Percentiles rank a stretch among this genome's conserved stretches.
Evolutionary conservation across 169 alveolate genomes (phyloP).

Genomic region (Theileria orientalis): DNA sequence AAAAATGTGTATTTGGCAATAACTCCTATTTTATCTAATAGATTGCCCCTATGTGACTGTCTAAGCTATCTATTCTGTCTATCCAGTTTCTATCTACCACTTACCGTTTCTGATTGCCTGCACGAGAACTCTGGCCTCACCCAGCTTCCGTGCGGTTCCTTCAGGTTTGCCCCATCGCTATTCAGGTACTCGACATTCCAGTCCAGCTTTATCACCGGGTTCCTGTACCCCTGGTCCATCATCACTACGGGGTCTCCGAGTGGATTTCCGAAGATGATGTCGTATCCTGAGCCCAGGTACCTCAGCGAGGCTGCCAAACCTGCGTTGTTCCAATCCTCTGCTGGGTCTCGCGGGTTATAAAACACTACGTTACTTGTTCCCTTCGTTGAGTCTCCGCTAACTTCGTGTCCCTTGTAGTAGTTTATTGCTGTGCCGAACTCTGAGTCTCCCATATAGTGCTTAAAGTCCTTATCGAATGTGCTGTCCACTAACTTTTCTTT

Average conservation of each 20-base stretch:
- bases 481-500: too few species aligned
- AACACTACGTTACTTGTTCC: background rate
- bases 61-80: too few species aligned
- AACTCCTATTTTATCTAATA: too few species aligned
- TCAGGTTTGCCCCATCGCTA: slow-evolving; percentile 54
- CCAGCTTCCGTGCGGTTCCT: slow-evolving; percentile 80
- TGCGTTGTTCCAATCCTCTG: slow-evolving; percentile 18
- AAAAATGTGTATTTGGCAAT: too few species aligned
- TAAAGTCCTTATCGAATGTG: too few species aligned
- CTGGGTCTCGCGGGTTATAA: background rate
- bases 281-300: slow-evolving; percentile 82
- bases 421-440: too few species aligned
- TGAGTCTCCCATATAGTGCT: too few species aligned
- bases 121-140: slow-evolving; percentile 80
- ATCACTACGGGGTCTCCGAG: slow-evolving; percentile 79
- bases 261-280: slow-evolving; percentile 80
- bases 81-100: too few species aligned
- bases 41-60: too few species aligned
- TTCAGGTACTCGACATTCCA: slow-evolving; percentile 49
- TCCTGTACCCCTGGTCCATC: slow-evolving; percentile 82
- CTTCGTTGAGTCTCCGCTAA: background rate
- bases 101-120: slow-evolving; percentile 73
- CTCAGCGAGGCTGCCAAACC: slow-evolving; percentile 62
- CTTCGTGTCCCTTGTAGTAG: background rate
- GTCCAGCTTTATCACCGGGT: slow-evolving; percentile 74